Conservation (phyloP, 176 grass and related monocot species). For the Tuctoria greenei region DNA sequence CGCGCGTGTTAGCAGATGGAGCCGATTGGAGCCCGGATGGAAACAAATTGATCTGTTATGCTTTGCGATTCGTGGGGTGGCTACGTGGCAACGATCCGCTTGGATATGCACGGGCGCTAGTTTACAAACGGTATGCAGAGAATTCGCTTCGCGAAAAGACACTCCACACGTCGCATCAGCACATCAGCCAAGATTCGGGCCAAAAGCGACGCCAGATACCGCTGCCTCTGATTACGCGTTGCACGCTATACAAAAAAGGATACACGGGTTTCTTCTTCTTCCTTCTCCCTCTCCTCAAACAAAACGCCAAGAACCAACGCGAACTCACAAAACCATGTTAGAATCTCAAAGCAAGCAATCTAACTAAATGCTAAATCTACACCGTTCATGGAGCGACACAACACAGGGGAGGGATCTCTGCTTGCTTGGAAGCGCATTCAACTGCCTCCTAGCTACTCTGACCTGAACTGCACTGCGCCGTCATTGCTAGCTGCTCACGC, state of each 20-base stretch:
- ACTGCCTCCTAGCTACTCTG: neutral
- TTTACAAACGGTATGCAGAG: too few species aligned
- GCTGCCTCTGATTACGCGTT: slow-evolving; percentile 28
- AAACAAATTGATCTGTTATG: too few species aligned
- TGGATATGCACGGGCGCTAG: too few species aligned
- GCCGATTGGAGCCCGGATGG: too few species aligned
- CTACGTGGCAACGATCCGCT: too few species aligned
- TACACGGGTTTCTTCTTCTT: slow-evolving; percentile 35
- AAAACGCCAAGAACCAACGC: slow-evolving; percentile 21
- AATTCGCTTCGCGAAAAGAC: slow-evolving; percentile 10
- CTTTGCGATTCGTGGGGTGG: too few species aligned
- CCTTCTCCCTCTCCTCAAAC: slow-evolving; percentile 24
- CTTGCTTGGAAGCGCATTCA: slow-evolving; percentile 9
- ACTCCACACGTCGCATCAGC: slow-evolving; percentile 30
- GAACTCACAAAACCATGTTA: slow-evolving; percentile 25
- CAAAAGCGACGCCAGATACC: slow-evolving; percentile 43
- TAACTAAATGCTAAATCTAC: slow-evolving; percentile 37
- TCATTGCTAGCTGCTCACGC: slow-evolving; percentile 15
- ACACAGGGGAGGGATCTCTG: neutral
- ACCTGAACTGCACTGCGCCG: neutral
- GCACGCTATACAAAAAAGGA: slow-evolving; percentile 49
- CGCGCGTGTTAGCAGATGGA: too few species aligned
- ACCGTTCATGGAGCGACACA: neutral
- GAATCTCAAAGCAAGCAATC: slow-evolving; percentile 46
- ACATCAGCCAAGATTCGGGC: slow-evolving; percentile 45